phyloP scores from a whole-genome alignment of 257 asterid genomes.

The Eucommia ulmoides region DNA sequence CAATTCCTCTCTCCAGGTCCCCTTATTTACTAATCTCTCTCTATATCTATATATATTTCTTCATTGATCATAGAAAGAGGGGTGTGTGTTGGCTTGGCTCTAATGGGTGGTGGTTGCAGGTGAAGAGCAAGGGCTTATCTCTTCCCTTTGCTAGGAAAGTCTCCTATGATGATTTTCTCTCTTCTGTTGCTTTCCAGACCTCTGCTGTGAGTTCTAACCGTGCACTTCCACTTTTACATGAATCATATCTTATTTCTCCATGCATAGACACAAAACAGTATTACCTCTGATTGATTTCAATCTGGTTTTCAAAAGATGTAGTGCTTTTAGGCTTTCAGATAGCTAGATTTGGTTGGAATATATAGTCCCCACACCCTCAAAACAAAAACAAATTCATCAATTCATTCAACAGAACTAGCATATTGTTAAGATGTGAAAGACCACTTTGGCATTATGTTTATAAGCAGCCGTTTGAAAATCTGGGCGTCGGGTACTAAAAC shows the following conservation, averaged over 20 bases:
- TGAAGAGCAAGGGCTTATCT: conserved; percentile 72
- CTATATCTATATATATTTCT: background rate
- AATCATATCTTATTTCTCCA: background rate
- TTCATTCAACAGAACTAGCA: too few species aligned
- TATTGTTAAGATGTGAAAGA: too few species aligned
- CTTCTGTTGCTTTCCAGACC: conserved; percentile 65
- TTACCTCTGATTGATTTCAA: background rate
- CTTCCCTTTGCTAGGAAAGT: conserved; percentile 45
- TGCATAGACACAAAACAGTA: background rate
- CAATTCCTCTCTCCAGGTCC: conserved; percentile 74
- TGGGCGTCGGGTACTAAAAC: too few species aligned
- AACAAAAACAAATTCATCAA: background rate
- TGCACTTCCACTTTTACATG: too few species aligned
- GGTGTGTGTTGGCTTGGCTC: background rate
- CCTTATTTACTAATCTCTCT: background rate
- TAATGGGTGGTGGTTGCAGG: conserved; percentile 22
- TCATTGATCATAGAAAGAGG: too few species aligned
- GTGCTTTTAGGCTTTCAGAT: background rate
- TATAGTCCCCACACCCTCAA: too few species aligned
- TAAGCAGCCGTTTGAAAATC: too few species aligned
- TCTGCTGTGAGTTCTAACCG: conserved; percentile 72
- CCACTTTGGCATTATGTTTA: too few species aligned
- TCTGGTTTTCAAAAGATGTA: background rate
- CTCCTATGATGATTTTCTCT: conserved; percentile 56
- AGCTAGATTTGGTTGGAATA: too few species aligned